Evolutionary conservation across 306 rosid genomes (phyloP), one percentile per base, ranked within the genome.

Genomic region (Phaseolus lunatus): DNA sequence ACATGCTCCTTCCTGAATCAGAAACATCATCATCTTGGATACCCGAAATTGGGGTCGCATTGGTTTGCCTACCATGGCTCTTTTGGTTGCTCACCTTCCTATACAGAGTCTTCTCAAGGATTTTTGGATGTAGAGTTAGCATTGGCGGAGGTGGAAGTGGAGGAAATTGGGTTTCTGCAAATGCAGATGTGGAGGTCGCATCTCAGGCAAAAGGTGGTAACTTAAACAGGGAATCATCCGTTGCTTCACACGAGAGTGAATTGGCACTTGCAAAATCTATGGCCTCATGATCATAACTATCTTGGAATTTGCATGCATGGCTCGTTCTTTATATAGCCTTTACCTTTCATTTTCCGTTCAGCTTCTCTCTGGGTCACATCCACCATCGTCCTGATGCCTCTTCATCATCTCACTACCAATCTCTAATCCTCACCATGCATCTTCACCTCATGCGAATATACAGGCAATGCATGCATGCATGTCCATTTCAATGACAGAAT

Each of bases 31-130:
- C 88, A 0, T 18, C 89, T 0, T 90, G 92, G 98, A 67, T 93
- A 39, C 90, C 93, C 0, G 7, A 67, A 9, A 73, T 37, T 0
- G 98, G 98, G 26, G 87, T 90, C 20, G 8, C 85, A 1, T 75
- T 93, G 81, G 88, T 93, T 65, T 85, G 92, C 54, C 82, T 93
- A 61, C 98, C 98, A n/a, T 93, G 98, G 97, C 66, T 85, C 31
- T 94, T 91, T 68, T 94, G 98, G 97, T 6, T 86, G 11, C 37
- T 88, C 27, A 94, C 98, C 0, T 88, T 82, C 84, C 4, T 90
- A 16, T 91, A 94, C 41, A 82, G 97, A 75, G 7, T 90, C 35
- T 9, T 90, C 50, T 86, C 93, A 10, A 80, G 96, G 70, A 53
- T 78, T 35, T 86, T 27, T 19, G 91, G 91, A 74, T 79, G 11